These are phyloP conservation scores for Thelonectria olida DNA, from an alignment of 2,329 filamentous ascomycete genomes.

Conservation along the genomic window DNA sequence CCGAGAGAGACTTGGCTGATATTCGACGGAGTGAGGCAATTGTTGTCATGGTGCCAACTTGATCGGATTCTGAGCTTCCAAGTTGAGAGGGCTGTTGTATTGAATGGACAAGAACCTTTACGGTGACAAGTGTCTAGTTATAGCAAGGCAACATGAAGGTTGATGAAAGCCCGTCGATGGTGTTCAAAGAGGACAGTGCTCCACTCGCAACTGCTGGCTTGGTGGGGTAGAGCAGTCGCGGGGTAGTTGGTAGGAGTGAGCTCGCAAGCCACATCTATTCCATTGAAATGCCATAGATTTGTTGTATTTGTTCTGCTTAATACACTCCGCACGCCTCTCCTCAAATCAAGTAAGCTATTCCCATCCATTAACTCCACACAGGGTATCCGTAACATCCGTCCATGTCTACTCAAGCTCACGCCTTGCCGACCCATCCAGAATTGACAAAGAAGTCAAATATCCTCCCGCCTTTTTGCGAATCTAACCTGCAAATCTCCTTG, in stretches of 20 bases:
- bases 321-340: background rate
- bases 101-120: background rate
- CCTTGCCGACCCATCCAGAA: constrained; percentile 90
- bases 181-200: background rate
- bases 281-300: background rate
- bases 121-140: background rate
- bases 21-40: constrained; percentile 74
- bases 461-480: constrained; percentile 83
- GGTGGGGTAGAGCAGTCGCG: background rate
- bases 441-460: constrained; percentile 97
- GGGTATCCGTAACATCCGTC: constrained; percentile 36
- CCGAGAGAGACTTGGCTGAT: constrained; percentile 72
- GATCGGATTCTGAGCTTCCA: constrained; percentile 9
- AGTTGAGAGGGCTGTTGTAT: constrained; percentile 25
- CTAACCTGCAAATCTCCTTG: constrained; percentile 83
- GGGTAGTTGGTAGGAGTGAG: background rate
- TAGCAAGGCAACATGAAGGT: too few species aligned
- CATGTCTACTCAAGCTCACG: constrained; percentile 51
- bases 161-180: too few species aligned
- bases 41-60: constrained; percentile 55
- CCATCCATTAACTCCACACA: constrained; percentile 29
- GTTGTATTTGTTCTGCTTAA: background rate
- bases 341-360: background rate
- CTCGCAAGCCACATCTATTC: background rate
- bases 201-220: background rate